Evolutionary conservation across 1,284 basidiomycete species (phyloP), one percentile per base, ranked within the genome.

Genomic region (Puccinia novopanici): DNA sequence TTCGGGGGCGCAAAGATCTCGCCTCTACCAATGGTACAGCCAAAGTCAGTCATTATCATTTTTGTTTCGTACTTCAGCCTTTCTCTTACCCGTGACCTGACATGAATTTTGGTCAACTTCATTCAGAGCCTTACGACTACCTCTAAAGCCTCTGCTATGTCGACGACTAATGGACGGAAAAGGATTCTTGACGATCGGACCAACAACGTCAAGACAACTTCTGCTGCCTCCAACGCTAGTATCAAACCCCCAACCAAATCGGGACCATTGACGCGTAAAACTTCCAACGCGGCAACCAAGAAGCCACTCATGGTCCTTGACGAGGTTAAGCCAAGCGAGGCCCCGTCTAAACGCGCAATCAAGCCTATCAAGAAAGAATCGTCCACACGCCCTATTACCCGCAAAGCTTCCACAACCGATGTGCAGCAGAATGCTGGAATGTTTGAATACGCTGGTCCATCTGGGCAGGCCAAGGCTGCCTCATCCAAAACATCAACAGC

Each of bases 151-250:
- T 48, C 77, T 5, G 48, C 34, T 22, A 37, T 72, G 1, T 70
- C 77, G 5, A 54, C 75, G 3, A 77, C 42, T 34, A 79, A 79
- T 55, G 22, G 27, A 13, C 67, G 68, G 24, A 79, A 79, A 34
- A 67, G 77, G 54, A 79, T 79, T 48, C 27, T 79, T 9, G 68
- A 79, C 30, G 77, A 79, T 40, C 77, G 77, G 4, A 79, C 77
- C 19, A 79, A 79, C 45, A 72, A 72, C 17, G 67, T 72, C 30
- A 79, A 71, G 61, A 55, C 65, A 15, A 12, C 48, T 48, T 45
- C 57, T 13, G 27, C 52, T 12, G 40, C 13, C 22, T 17, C 54
- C 0, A 61, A 40, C n/a, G 37, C 75, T 8, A 65, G 37, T 40
- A 5, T 34, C 19, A 42, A 48, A 48, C 68, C 52, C 5, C 34